Percentiles rank a stretch among this genome's conserved stretches.
phyloP scores from a whole-genome alignment of 768 basidiomycete genomes.

The Kondoa malvinella region DNA sequence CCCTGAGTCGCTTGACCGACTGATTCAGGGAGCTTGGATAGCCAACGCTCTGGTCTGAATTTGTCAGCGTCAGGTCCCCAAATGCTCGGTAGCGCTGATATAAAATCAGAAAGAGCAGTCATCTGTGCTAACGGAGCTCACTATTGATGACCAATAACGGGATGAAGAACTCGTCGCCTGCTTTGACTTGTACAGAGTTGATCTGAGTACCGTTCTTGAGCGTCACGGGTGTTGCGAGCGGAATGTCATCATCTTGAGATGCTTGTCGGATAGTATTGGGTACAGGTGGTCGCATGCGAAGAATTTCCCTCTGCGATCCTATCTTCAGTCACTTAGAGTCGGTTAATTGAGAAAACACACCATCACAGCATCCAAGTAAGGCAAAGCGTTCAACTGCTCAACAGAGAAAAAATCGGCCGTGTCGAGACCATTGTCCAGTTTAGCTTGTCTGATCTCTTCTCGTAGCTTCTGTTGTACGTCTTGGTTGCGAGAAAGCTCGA shows the following conservation, averaged over 20 bases:
- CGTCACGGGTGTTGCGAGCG: conserved; percentile 35
- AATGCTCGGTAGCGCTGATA: conserved; percentile 35
- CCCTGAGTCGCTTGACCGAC: background rate
- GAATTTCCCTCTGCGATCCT: conserved; percentile 40
- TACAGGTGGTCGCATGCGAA: conserved; percentile 64
- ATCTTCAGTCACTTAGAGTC: background rate
- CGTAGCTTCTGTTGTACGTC: conserved; percentile 6
- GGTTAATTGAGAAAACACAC: conserved; percentile 3
- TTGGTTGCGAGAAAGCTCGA: conserved; percentile 4
- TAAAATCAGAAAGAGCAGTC: background rate
- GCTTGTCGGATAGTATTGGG: conserved; percentile 64
- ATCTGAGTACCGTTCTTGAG: conserved; percentile 12
- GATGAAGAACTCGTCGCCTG: conserved; percentile 45
- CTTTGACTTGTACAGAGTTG: conserved; percentile 32
- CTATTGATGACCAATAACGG: conserved; percentile 47
- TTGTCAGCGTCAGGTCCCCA: conserved; percentile 53
- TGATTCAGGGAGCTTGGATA: conserved; percentile 15
- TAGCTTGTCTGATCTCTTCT: conserved; percentile 8
- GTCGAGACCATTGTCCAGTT: background rate
- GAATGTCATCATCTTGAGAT: conserved; percentile 58
- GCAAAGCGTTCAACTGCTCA: conserved; percentile 5
- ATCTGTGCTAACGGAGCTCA: background rate
- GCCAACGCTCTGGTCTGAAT: conserved; percentile 50
- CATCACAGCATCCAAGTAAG: conserved; percentile 13
- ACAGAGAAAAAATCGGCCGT: background rate